Evolutionary conservation across 495 filamentous ascomycete genomes (phyloP), one percentile per base, ranked within the genome.

Genomic region (Aspergillus asperescens): DNA sequence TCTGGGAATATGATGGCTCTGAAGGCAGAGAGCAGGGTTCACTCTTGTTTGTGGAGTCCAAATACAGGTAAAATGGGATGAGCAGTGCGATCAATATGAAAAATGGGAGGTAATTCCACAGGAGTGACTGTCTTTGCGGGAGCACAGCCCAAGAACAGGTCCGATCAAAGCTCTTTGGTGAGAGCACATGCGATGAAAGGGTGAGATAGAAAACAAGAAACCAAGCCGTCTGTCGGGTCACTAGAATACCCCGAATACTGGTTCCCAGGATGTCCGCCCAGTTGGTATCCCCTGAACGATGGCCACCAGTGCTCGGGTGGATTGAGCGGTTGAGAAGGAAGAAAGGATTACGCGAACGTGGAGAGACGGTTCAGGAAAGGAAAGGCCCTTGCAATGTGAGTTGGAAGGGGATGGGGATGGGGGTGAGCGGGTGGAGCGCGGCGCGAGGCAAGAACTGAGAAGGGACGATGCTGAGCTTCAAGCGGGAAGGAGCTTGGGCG

Each of bases 41-140:
- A 42, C 43, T 45, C 37, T 54, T 45, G 32, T 44, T 54, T 52
- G 28, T 18, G 34, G 67, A 66, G 60, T 62, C 62, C 70, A 68
- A 68, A 67, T 70, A 64, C 73, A 73, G 65, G 65, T 51, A 61
- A 22, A 55, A 44, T 45, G 42, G 54, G 41, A 57, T 44, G 57
- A 48, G 41, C 47, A 35, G 38, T 48, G 56, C 50, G 32, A 24
- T 54, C 38, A 40, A 54, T 56, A 41, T 42, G 50, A 37, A 57
- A 51, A 37, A 55, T 35, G 53, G 52, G 47, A 39, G 24, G 28
- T 40, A 57, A 61, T 55, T 58, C 58, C 60, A 65, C 59, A 56
- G 32, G 45, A 29, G 55, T 56, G 52, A 47, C 39, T 37, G 48
- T 56, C 46, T 45, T 38, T 52, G 54, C 38, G 47, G 48, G 24